Base-by-base conservation (phyloP, 2,329 filamentous ascomycete genomes). In the Colletotrichum sp. region DNA sequence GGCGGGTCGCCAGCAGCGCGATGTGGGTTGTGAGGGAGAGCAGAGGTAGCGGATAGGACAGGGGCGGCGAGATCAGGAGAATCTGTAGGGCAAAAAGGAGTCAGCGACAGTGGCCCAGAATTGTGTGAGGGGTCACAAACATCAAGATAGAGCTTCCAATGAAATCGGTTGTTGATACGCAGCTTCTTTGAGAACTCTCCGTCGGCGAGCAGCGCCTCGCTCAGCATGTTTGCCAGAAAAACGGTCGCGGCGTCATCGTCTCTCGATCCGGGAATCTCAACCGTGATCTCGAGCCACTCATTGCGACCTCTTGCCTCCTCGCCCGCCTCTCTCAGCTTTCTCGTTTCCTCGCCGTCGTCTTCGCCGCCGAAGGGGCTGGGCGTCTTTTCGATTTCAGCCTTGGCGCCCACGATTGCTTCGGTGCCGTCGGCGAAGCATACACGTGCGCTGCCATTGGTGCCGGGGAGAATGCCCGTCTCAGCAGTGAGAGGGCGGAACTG, bases 91-190 rank as follows among this genome's bases (percentile, higher is more conserved):
- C 32, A 39, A 34, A 15, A 27, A 59, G 4, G 11, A 52, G 44
- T 65, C 36, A 74, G 66, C 59, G 15, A 15, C n/a, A 39, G 9
- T 25, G 30, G 8, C 19, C 16, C 6, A 22, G 8, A 48, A 16
- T 32, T 6, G n/a, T 57, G 69, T 71, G 30, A 66, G 36, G 67
- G 63, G 5, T 6, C 11, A 89, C 94, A 82, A 84, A 98, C 96
- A 86, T 99, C 97, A 78, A 99, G 91, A 85, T 96, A 98, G 73
- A 99, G 85, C 86, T 96, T 95, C 97, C 97, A 99, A 88, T 98
- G 96, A 89, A 96, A 99, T 60, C 96, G 91, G 75, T 89, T 87
- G 86, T 98, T 98, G 83, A 99, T 98, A 85, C 93, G 94, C 82
- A 99, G 85, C 81, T 93, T 91, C 83, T 91, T 92, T 78, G 90